These are phyloP conservation scores for Typha latifolia DNA, from an alignment of 176 grass and related monocot genomes.

Conservation along the genomic window DNA sequence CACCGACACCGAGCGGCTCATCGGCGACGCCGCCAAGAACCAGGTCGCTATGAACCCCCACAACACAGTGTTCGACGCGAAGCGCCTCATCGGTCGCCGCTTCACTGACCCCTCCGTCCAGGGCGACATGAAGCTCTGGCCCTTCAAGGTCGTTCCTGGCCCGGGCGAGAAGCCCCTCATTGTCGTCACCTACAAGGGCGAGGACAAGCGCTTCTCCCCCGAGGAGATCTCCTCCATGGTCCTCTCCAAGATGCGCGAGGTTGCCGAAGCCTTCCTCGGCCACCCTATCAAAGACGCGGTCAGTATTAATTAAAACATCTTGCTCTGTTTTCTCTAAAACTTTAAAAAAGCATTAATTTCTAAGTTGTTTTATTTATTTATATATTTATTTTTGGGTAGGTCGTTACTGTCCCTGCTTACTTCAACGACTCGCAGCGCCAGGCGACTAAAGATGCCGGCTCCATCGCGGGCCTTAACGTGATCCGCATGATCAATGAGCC, in stretches of 20 bases:
- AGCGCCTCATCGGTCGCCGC: slow-evolving; percentile 16
- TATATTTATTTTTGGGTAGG: no score
- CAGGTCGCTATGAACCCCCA: slow-evolving; percentile 19
- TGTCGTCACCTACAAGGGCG: slow-evolving; percentile 18
- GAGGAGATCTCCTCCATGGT: slow-evolving; percentile 26
- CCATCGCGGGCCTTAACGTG: slow-evolving; percentile 13
- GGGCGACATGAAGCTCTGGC: slow-evolving; percentile 19
- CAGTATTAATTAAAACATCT: no score
- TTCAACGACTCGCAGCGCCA: slow-evolving; percentile 25
- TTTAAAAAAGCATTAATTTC: no score
- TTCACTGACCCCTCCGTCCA: slow-evolving; percentile 15
- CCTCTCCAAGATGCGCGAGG: slow-evolving; percentile 22
- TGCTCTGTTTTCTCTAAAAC: no score
- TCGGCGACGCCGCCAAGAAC: slow-evolving; percentile 16
- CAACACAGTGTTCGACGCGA: slow-evolving; percentile 23
- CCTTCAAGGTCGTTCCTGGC: slow-evolving; percentile 6
- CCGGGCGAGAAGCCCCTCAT: slow-evolving; percentile 16
- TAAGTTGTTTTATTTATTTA: no score
- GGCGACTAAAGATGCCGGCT: slow-evolving; percentile 20
- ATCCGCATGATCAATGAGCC: slow-evolving; percentile 27
- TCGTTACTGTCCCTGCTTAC: slow-evolving; percentile 13
- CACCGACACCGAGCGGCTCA: slow-evolving; percentile 15
- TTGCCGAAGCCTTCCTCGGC: slow-evolving; percentile 20
- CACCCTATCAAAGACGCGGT: slow-evolving; percentile 21
- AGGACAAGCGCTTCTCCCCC: slow-evolving; percentile 16